These are phyloP conservation scores for Blastobotrys indianensis DNA, from an alignment of 1,139 yeast genomes.

Conservation along the genomic window DNA sequence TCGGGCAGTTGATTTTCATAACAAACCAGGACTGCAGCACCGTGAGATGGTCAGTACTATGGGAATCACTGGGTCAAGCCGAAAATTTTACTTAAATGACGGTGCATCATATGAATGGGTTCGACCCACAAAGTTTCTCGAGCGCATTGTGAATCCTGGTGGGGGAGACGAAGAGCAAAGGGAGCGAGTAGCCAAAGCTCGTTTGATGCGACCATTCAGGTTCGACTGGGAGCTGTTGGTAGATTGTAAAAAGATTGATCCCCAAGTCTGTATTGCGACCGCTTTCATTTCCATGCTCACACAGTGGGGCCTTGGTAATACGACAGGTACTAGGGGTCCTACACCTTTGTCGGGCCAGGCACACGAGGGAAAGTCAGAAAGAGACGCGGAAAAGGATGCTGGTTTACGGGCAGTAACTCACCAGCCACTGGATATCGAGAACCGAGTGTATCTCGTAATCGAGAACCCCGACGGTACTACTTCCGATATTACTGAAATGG, in stretches of 20 bases:
- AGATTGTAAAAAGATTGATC: constrained; percentile 44
- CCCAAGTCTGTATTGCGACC: constrained; percentile 49
- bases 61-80: constrained; percentile 30
- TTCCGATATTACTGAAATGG: constrained; percentile 2
- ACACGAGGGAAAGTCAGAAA: not conserved
- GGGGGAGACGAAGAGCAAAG: constrained; percentile 52
- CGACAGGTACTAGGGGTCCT: constrained; percentile 51
- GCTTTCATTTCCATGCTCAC: constrained; percentile 57
- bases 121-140: constrained; percentile 45
- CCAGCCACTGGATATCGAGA: constrained; percentile 20
- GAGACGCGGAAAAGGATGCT: not conserved
- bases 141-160: constrained; percentile 47
- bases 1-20: constrained; percentile 47
- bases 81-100: constrained; percentile 43
- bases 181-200: constrained; percentile 48
- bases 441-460: constrained; percentile 13
- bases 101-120: constrained; percentile 55
- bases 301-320: constrained; percentile 56
- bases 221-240: constrained; percentile 54
- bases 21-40: constrained; percentile 42
- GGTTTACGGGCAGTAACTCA: not conserved
- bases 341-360: constrained; percentile 30
- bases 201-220: constrained; percentile 52
- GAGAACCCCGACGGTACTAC: constrained; percentile 8
- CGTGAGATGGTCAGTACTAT: constrained; percentile 29